Conservation (phyloP, 2,329 filamentous ascomycete genomes). For the Lachnellula occidentalis region DNA sequence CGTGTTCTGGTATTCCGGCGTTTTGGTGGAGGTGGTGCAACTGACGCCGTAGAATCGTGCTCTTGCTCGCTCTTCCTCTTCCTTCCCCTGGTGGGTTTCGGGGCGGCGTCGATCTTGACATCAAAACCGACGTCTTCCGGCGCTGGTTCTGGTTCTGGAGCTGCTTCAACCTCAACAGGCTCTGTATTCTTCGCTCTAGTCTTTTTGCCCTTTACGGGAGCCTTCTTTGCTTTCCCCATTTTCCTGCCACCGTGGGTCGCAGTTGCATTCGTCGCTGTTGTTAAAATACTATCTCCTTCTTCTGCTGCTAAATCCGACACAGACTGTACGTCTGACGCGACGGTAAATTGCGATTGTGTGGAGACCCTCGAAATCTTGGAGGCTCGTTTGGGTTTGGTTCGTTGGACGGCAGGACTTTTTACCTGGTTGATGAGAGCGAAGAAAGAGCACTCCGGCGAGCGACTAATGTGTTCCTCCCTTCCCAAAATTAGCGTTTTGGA, state of each 20-base stretch:
- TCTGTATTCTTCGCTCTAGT: constrained; percentile 50
- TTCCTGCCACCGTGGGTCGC: constrained; percentile 51
- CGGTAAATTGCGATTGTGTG: constrained; percentile 49
- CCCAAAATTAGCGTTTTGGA: constrained; percentile 8
- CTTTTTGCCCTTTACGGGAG: constrained; percentile 42
- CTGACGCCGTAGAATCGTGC: constrained; percentile 2
- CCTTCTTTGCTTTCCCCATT: constrained; percentile 50
- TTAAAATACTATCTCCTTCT: constrained; percentile 54
- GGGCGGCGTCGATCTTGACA: constrained; percentile 22
- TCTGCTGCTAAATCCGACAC: constrained; percentile 38
- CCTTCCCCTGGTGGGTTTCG: constrained; percentile 22
- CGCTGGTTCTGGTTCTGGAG: constrained; percentile 31
- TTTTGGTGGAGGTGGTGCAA: constrained; percentile 35
- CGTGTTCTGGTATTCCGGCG: constrained; percentile 32
- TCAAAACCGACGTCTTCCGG: constrained; percentile 30
- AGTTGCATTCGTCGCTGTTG: constrained; percentile 53
- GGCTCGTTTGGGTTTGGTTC: constrained; percentile 48
- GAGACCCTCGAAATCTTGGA: constrained; percentile 69
- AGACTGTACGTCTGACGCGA: constrained; percentile 45
- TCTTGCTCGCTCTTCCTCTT: constrained; percentile 27
- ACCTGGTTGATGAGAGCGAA: constrained; percentile 61
- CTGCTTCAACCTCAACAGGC: constrained; percentile 39
- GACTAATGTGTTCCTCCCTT: constrained; percentile 79
- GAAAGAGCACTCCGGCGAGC: constrained; percentile 76
- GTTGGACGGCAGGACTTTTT: constrained; percentile 46